Evolutionary conservation across 2,329 filamentous ascomycete genomes (phyloP).

Genomic region (Clarireedia sp.): DNA sequence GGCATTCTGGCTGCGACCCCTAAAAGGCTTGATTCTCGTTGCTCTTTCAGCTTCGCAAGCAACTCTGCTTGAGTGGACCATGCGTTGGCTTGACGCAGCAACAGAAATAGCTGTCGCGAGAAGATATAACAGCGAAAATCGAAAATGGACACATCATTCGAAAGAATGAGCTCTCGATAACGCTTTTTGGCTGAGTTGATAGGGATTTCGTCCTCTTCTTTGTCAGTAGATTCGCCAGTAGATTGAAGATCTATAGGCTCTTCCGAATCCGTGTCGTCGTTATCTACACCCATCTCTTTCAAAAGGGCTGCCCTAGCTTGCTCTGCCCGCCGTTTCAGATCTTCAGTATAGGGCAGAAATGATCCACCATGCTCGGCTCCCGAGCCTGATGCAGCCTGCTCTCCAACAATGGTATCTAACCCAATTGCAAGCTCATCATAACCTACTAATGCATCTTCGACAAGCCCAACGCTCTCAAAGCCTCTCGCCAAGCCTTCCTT

Average conservation of each 20-base stretch:
- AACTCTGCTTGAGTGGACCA: slow-evolving; percentile 55
- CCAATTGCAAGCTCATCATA: slow-evolving; percentile 92
- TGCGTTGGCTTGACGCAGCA: slow-evolving; percentile 75
- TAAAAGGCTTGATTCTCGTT: slow-evolving; percentile 50
- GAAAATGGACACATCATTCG: slow-evolving; percentile 91
- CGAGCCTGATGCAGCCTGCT: slow-evolving; percentile 54
- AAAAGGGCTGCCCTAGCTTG: slow-evolving; percentile 39
- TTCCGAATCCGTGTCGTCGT: slow-evolving; percentile 28
- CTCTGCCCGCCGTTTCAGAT: slow-evolving; percentile 55
- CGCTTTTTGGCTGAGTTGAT: slow-evolving; percentile 63
- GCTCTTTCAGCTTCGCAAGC: slow-evolving; percentile 52
- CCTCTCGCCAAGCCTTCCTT: slow-evolving; percentile 91
- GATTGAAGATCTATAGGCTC: slow-evolving; percentile 46
- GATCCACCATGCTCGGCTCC: slow-evolving; percentile 62
- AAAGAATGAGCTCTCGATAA: slow-evolving; percentile 85
- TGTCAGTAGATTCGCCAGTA: slow-evolving; percentile 28
- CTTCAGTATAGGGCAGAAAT: slow-evolving; percentile 65
- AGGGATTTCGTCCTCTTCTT: slow-evolving; percentile 47
- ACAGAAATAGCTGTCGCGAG: slow-evolving; percentile 72
- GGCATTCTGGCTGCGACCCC: slow-evolving; percentile 47
- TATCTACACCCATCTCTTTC: slow-evolving; percentile 31
- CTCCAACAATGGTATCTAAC: slow-evolving; percentile 72
- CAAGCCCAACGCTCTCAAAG: slow-evolving; percentile 90
- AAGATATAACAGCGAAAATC: slow-evolving; percentile 95
- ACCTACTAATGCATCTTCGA: slow-evolving; percentile 88